Conservation (phyloP, 257 asterid species). For the Jacaranda mimosifolia region DNA sequence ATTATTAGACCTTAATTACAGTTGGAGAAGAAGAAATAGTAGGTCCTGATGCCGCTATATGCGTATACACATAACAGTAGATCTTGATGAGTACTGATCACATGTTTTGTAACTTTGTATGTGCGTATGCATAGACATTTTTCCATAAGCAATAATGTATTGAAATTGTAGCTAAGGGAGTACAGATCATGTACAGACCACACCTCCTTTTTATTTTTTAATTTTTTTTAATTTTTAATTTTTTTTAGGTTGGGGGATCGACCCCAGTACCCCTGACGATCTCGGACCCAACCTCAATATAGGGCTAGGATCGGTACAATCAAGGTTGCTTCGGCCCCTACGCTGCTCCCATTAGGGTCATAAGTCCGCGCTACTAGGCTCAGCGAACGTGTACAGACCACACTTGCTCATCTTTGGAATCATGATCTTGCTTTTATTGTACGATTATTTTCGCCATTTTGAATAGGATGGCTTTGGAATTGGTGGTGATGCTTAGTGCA, state of each 20-base stretch:
- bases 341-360: too few relatives aligned
- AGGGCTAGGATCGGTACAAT: too few relatives aligned
- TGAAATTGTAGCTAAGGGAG: neutral
- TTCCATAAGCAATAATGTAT: neutral
- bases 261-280: too few relatives aligned
- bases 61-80: neutral
- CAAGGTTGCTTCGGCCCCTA: too few relatives aligned
- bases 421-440: neutral
- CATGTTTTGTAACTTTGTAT: neutral
- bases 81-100: neutral
- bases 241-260: too few relatives aligned
- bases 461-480: conserved; percentile 75
- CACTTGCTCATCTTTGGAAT: neutral
- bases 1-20: neutral
- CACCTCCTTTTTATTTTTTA: too few relatives aligned
- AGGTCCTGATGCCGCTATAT: too few relatives aligned
- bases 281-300: too few relatives aligned
- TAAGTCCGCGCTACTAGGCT: too few relatives aligned
- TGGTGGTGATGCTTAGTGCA: conserved; percentile 78
- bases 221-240: too few relatives aligned
- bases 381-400: neutral
- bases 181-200: too few relatives aligned
- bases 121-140: neutral
- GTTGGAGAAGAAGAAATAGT: neutral
- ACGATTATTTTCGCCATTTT: neutral